Evolutionary conservation across 768 basidiomycete species (phyloP).

Genomic region (Cyathus striatus): DNA sequence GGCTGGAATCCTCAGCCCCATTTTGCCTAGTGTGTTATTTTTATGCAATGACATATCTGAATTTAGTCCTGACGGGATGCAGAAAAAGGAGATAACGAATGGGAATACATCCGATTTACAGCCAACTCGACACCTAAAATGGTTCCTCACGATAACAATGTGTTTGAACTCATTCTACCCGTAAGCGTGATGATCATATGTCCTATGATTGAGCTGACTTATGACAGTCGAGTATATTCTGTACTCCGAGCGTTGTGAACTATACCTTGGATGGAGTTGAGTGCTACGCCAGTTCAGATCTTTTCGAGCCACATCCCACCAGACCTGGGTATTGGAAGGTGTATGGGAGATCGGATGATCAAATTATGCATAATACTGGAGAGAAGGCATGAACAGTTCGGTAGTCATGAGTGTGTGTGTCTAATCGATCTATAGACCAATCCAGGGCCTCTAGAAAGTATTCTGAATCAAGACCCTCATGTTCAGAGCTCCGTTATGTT

Average conservation of each 20-base stretch:
- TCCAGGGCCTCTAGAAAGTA: slow-evolving; percentile 31
- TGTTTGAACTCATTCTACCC: no score
- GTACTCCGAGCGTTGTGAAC: slow-evolving; percentile 22
- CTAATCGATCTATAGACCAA: slow-evolving; percentile 28
- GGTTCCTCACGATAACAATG: slow-evolving; percentile 23
- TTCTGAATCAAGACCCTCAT: slow-evolving; percentile 21
- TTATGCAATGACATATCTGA: not conserved
- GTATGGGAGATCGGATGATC: no score
- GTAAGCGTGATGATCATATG: no score
- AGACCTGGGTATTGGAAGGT: no score
- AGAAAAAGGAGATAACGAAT: slow-evolving; percentile 11
- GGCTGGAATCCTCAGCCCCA: slow-evolving; percentile 7
- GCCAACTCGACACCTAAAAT: slow-evolving; percentile 15
- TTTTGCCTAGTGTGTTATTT: slow-evolving; percentile 7
- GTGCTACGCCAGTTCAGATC: no score
- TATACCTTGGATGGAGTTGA: slow-evolving; percentile 24
- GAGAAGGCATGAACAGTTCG: slow-evolving; percentile 24
- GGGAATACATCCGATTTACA: slow-evolving; percentile 29
- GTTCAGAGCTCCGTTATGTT: no score
- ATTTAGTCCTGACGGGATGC: no score
- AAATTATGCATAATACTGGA: no score
- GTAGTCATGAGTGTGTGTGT: not conserved
- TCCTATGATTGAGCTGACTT: no score
- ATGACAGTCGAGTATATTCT: slow-evolving; percentile 11
- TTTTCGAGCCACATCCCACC: no score